Evolutionary conservation across 768 basidiomycete species (phyloP).

Genomic region (Boletus pseudo-olivaceus): DNA sequence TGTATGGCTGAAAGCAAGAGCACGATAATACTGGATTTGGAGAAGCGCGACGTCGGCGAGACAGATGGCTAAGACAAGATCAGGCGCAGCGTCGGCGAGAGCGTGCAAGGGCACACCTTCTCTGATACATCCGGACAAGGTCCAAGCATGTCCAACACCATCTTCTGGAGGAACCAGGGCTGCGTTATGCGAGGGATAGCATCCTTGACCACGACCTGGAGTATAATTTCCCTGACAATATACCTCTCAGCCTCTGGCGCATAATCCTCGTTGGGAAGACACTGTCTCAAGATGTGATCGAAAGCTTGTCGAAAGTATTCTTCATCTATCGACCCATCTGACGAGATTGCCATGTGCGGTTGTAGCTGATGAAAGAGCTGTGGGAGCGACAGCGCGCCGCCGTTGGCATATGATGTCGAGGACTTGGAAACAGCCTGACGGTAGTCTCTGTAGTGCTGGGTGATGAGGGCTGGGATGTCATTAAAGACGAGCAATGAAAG

Average conservation of each 20-base stretch:
- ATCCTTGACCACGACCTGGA: constrained; percentile 70
- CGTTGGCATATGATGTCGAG: constrained; percentile 66
- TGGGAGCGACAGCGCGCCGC: constrained; percentile 58
- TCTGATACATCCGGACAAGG: constrained; percentile 31
- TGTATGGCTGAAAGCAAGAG: constrained; percentile 74
- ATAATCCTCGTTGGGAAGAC: constrained; percentile 78
- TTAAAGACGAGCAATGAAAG: constrained; percentile 57
- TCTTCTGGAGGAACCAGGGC: constrained; percentile 85
- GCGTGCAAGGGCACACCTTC: constrained; percentile 14
- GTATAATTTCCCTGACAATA: constrained; percentile 79
- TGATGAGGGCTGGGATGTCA: constrained; percentile 61
- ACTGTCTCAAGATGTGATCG: constrained; percentile 69
- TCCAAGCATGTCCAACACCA: constrained; percentile 64
- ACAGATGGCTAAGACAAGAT: constrained; percentile 16
- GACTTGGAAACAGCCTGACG: constrained; percentile 61
- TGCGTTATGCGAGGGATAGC: constrained; percentile 69
- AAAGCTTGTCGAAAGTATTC: constrained; percentile 79
- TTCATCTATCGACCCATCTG: constrained; percentile 63
- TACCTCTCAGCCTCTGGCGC: constrained; percentile 68
- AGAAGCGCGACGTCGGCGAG: constrained; percentile 27
- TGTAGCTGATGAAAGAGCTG: constrained; percentile 78
- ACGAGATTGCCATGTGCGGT: constrained; percentile 74
- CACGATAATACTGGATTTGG: constrained; percentile 58
- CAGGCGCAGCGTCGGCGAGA: not conserved
- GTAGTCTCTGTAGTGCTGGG: constrained; percentile 78